These are phyloP conservation scores for Plasmodium coatneyi DNA, from an alignment of 169 alveolate genomes.

Conservation along the genomic window DNA sequence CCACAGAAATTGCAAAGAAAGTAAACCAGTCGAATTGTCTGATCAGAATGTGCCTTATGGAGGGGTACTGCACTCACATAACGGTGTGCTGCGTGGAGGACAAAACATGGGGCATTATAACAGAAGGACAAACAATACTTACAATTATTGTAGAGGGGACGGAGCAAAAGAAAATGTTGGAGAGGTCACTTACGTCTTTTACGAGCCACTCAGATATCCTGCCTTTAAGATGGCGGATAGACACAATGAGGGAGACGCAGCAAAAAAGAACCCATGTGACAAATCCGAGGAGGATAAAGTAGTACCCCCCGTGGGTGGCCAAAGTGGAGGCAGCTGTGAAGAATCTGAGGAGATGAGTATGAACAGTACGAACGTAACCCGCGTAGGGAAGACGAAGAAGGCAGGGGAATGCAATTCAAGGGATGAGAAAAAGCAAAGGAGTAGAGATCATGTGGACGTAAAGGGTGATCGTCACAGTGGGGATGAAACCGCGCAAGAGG, in stretches of 20 bases:
- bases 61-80: background rate
- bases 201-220: conserved; percentile 55
- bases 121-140: background rate
- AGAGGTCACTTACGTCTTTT: conserved; percentile 8
- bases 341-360: background rate
- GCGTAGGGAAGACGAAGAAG: background rate
- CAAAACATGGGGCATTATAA: background rate
- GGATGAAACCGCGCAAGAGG: background rate
- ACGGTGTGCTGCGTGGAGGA: background rate
- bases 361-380: background rate
- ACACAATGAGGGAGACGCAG: background rate
- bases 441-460: background rate
- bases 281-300: background rate
- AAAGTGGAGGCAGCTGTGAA: background rate
- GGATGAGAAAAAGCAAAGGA: background rate
- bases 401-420: background rate
- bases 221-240: conserved; percentile 49
- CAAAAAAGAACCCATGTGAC: background rate
- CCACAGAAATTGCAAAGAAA: background rate
- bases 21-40: background rate
- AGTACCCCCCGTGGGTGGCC: background rate
- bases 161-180: background rate
- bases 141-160: background rate
- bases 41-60: background rate
- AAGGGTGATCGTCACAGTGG: background rate